Conservation (phyloP, 2,329 filamentous ascomycete genomes). For the Cercospora sesami region DNA sequence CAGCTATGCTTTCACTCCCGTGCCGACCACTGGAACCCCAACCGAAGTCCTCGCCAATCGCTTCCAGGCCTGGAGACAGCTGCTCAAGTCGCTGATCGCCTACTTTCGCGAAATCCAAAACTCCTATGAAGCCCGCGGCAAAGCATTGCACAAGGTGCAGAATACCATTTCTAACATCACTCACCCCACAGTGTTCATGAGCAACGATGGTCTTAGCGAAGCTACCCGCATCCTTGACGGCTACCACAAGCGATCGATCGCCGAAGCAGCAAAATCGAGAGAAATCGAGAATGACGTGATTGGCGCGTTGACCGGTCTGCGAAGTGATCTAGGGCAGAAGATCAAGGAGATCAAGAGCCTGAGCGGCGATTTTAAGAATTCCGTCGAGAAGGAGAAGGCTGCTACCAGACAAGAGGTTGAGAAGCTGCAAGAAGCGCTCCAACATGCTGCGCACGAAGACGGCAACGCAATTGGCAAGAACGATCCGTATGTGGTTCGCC, state of each 20-base stretch:
- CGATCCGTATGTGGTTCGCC: constrained; percentile 83
- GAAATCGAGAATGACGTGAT: constrained; percentile 94
- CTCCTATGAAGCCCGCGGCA: constrained; percentile 82
- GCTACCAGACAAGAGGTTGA: constrained; percentile 75
- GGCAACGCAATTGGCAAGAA: constrained; percentile 79
- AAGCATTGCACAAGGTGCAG: constrained; percentile 77
- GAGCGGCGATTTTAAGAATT: constrained; percentile 94
- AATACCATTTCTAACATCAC: constrained; percentile 80
- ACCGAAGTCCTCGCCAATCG: constrained; percentile 83
- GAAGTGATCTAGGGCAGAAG: constrained; percentile 89
- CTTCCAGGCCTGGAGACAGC: constrained; percentile 94
- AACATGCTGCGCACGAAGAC: constrained; percentile 72
- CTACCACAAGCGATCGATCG: constrained; percentile 77
- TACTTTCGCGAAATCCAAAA: constrained; percentile 92
- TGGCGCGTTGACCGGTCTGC: constrained; percentile 76
- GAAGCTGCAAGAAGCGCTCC: constrained; percentile 76
- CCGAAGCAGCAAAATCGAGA: constrained; percentile 81
- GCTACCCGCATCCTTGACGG: constrained; percentile 76
- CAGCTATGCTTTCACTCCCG: constrained; percentile 85
- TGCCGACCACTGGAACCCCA: constrained; percentile 82
- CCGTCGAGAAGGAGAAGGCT: constrained; percentile 93
- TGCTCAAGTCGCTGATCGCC: constrained; percentile 88
- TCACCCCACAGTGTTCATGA: constrained; percentile 73
- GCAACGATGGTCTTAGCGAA: constrained; percentile 81
- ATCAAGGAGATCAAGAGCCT: constrained; percentile 97